Base-by-base conservation (phyloP, 73 alveolate species). In the Paramecium pentaurelia region DNA sequence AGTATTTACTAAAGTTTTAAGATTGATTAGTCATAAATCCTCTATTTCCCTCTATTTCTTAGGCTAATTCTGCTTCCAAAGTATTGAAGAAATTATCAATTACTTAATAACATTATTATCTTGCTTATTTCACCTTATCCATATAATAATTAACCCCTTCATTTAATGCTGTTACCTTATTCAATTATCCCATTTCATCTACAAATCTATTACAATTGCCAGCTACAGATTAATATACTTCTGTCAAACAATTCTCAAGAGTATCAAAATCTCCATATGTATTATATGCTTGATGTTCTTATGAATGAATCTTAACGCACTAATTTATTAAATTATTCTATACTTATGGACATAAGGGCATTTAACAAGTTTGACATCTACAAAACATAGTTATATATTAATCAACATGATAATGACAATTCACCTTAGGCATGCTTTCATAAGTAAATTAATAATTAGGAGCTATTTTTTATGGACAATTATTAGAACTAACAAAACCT, bases 291-390 rank as follows among this genome's bases (percentile, higher is more conserved):
- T 80, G 12, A 80, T 80, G 91, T 80, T 80, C 91, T 49, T 80
- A n/a, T 4, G 91, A 80, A 80, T 80, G 91, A 9, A 80, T 45
- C 14, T 80, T 80, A 44, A 80, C 58, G 75, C 91, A 80, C 91
- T 80, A 45, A 8, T 32, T 75, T 32, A 37, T 75, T 27, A 80
- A 7, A 80, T 27, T 14, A 80, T 27, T 38, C 12, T 49, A 44
- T 80, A 80, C 91, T 25, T 80, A 45, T 42, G 91, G 91, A 47
- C 91, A 80, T 80, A 80, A 80, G 27, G 91, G 91, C 75, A 80
- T 45, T 45, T 80, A 45, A 28, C 91, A 80, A 2, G 91, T 45
- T 80, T 22, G 30, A 28, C 75, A 27, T 49, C 91, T 80, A 47
- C 91, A 80, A 80, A 80, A 80, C 91, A 80, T 80, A 3, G 91